Evolutionary conservation across 768 basidiomycete genomes (phyloP).

Genomic region (Pulveroboletus sp.): DNA sequence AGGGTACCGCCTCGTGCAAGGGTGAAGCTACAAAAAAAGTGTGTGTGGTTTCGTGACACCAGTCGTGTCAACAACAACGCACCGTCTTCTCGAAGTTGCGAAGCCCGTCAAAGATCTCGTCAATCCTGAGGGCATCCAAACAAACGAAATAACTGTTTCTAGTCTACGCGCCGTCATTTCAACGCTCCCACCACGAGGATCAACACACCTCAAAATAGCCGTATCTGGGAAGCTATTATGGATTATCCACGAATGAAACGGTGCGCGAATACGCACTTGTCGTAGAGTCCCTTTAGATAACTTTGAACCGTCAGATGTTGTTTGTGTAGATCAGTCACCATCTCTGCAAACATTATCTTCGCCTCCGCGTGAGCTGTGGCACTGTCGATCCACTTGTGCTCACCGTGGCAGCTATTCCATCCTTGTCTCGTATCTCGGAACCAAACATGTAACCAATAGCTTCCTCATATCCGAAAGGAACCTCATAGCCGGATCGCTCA

Average conservation of each 20-base stretch:
- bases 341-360: conserved; percentile 67
- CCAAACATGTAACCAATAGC: conserved; percentile 93
- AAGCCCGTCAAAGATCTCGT: conserved; percentile 65
- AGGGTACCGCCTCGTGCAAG: conserved; percentile 48
- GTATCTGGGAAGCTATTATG: conserved; percentile 44
- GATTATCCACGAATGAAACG: not conserved
- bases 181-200: not conserved
- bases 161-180: conserved; percentile 43
- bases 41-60: not conserved
- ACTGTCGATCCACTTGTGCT: not conserved
- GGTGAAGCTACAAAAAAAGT: conserved; percentile 15
- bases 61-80: conserved; percentile 2
- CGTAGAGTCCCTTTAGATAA: conserved; percentile 64
- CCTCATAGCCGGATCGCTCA: conserved; percentile 62
- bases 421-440: conserved; percentile 76
- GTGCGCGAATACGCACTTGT: conserved; percentile 40
- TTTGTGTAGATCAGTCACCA: conserved; percentile 50
- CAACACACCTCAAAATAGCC: conserved; percentile 67
- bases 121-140: conserved; percentile 59
- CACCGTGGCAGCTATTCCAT: conserved; percentile 82
- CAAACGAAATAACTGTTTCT: conserved; percentile 84
- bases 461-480: conserved; percentile 86
- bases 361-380: not conserved
- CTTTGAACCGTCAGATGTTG: conserved; percentile 53
- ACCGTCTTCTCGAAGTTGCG: conserved; percentile 52